Evolutionary conservation across 257 asterid species (phyloP).

Genomic region (Osmanthus fragrans): DNA sequence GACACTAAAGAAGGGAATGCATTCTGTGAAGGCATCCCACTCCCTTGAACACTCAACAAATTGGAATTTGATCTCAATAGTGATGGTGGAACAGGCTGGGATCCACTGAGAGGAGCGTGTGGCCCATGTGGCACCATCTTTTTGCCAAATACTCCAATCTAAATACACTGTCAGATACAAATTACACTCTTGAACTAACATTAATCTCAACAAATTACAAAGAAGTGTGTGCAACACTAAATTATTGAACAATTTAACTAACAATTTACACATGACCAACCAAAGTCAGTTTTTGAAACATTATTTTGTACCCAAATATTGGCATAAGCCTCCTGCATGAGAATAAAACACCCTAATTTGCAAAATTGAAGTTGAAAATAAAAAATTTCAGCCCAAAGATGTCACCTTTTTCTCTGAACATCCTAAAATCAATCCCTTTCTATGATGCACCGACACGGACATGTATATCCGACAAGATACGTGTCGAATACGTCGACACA

Average conservation of each 20-base stretch:
- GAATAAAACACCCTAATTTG: not conserved
- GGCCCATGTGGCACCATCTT: slow-evolving; percentile 84
- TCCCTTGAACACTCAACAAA: slow-evolving; percentile 55
- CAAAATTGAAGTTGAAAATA: slow-evolving; percentile 23
- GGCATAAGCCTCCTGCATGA: slow-evolving; percentile 26
- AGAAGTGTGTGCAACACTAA: not conserved
- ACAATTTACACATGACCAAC: slow-evolving; percentile 16
- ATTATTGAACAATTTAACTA: slow-evolving; percentile 1
- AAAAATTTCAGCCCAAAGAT: slow-evolving; percentile 25
- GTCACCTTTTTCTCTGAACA: slow-evolving; percentile 22
- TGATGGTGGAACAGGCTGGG: slow-evolving; percentile 12
- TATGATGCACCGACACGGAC: too few species aligned
- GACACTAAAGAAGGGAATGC: slow-evolving; percentile 68
- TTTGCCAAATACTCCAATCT: slow-evolving; percentile 30
- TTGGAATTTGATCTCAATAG: slow-evolving; percentile 11
- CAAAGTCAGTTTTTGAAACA: slow-evolving; percentile 10
- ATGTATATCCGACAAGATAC: too few species aligned
- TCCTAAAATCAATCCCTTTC: slow-evolving; percentile 23
- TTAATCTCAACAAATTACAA: slow-evolving; percentile 24
- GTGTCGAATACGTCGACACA: too few species aligned
- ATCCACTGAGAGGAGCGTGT: slow-evolving; percentile 33
- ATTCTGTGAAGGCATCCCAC: slow-evolving; percentile 65
- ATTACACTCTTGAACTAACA: slow-evolving; percentile 27
- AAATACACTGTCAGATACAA: slow-evolving; percentile 21
- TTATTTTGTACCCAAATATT: slow-evolving; percentile 18